These are phyloP conservation scores for Colletotrichum sublineola DNA, from an alignment of 2,329 filamentous ascomycete genomes.

Conservation along the genomic window DNA sequence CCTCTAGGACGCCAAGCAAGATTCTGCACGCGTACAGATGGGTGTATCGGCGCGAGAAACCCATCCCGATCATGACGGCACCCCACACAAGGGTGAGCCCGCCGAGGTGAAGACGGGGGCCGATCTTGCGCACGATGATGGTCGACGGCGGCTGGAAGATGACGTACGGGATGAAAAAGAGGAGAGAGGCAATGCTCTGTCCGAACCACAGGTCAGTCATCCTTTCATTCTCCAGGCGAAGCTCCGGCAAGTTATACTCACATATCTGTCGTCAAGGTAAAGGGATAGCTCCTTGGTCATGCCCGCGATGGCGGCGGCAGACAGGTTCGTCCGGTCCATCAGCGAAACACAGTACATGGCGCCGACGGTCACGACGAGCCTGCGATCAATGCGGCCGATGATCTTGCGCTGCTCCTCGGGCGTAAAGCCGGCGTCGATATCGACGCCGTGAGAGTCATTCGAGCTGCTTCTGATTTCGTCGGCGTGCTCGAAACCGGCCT, in stretches of 20 bases:
- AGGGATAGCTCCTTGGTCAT: constrained; percentile 64
- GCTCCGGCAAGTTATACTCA: constrained; percentile 45
- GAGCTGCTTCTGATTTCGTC: constrained; percentile 34
- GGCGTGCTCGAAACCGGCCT: constrained; percentile 40
- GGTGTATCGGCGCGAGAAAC: constrained; percentile 67
- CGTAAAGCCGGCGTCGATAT: constrained; percentile 63
- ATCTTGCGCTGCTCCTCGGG: constrained; percentile 75
- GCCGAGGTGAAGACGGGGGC: constrained; percentile 69
- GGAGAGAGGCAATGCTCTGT: constrained; percentile 74
- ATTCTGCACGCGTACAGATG: constrained; percentile 68
- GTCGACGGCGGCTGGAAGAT: constrained; percentile 80
- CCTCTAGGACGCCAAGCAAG: constrained; percentile 74
- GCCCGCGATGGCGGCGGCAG: constrained; percentile 79
- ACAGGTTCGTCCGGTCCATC: constrained; percentile 85
- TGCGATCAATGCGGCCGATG: constrained; percentile 76
- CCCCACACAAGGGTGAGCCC: constrained; percentile 72
- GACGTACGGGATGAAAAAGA: constrained; percentile 82
- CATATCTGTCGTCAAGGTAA: constrained; percentile 58
- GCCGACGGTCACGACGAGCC: constrained; percentile 72
- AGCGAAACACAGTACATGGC: constrained; percentile 80
- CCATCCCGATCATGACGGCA: constrained; percentile 73
- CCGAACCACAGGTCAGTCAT: neutral
- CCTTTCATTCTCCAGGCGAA: neutral
- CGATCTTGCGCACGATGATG: constrained; percentile 75
- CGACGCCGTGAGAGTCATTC: constrained; percentile 23